A percentile compares a stretch with the other conserved stretches of the same genome.
Conservation (phyloP, 2,329 filamentous ascomycete species). For the Fusarium sp. region DNA sequence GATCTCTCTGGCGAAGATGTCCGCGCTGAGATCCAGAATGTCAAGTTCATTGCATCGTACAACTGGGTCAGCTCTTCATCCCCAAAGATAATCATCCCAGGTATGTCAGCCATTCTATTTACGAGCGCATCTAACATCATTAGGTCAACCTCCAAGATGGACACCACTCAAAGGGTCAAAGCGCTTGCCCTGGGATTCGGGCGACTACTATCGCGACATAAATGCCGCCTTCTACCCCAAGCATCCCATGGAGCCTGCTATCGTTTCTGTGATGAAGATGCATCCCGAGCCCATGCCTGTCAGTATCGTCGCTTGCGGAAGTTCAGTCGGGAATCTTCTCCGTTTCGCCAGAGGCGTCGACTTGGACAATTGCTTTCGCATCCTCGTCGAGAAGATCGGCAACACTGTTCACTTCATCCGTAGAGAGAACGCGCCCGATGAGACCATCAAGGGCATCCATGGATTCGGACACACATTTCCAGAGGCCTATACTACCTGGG, state of each 20-base stretch:
- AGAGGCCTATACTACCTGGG: conserved; percentile 74
- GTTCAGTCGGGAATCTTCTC: conserved; percentile 70
- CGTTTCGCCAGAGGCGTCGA: conserved; percentile 61
- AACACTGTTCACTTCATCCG: conserved; percentile 72
- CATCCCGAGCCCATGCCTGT: conserved; percentile 45
- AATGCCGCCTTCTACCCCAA: conserved; percentile 63
- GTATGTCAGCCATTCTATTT: conserved; percentile 25
- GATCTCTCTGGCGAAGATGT: neutral
- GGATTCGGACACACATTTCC: conserved; percentile 76
- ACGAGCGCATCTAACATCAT: neutral
- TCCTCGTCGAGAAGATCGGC: conserved; percentile 66
- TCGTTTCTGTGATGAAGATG: conserved; percentile 53
- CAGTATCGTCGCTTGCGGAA: conserved; percentile 71
- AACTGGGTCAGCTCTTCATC: conserved; percentile 58
- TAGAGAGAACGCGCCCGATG: conserved; percentile 68
- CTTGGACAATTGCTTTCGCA: conserved; percentile 65
- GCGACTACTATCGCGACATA: conserved; percentile 63
- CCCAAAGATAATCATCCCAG: conserved; percentile 60
- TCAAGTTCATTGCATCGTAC: conserved; percentile 59
- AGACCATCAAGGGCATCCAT: conserved; percentile 63
- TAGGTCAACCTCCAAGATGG: conserved; percentile 43
- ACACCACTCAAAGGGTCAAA: conserved; percentile 14
- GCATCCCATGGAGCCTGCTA: conserved; percentile 63
- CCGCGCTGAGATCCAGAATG: conserved; percentile 49
- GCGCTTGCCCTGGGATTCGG: conserved; percentile 51